Evolutionary conservation across 306 rosid species (phyloP).

Genomic region (Rosa rugosa): DNA sequence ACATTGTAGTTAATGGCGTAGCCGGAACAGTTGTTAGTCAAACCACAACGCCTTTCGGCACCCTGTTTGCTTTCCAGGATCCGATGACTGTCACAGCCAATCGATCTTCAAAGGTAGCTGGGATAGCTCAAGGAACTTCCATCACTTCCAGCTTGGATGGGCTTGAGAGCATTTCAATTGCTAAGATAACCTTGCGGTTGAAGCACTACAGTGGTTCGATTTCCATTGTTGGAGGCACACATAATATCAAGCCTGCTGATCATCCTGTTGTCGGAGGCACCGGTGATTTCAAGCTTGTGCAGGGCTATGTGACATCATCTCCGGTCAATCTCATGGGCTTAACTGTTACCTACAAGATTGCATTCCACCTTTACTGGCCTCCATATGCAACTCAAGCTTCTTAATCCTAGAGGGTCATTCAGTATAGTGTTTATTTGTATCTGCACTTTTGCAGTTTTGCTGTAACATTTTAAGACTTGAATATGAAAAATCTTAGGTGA

Average conservation of each 20-base stretch:
- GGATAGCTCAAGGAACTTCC: constrained; percentile 62
- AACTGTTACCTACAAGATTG: constrained; percentile 54
- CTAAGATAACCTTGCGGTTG: constrained; percentile 52
- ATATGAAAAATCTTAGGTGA: not conserved
- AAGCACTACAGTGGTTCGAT: constrained; percentile 54
- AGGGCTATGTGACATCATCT: constrained; percentile 66
- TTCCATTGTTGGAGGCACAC: constrained; percentile 58
- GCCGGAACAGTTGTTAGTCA: constrained; percentile 34
- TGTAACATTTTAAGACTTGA: too few relatives aligned
- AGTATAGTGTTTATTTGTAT: too few relatives aligned
- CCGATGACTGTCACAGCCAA: constrained; percentile 47
- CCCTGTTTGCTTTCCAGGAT: constrained; percentile 62
- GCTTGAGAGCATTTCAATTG: constrained; percentile 55
- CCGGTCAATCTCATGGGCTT: constrained; percentile 47
- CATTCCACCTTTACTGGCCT: constrained; percentile 81
- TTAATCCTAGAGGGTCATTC: constrained; percentile 9
- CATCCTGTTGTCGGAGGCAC: constrained; percentile 82
- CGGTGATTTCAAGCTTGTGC: constrained; percentile 66
- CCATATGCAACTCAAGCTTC: constrained; percentile 55
- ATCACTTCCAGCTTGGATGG: constrained; percentile 70
- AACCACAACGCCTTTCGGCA: constrained; percentile 67
- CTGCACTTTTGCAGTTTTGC: not conserved
- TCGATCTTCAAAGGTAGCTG: constrained; percentile 50
- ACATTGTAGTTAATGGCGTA: constrained; percentile 53
- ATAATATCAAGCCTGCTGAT: constrained; percentile 47